Conservation (phyloP, 23 red algal species). For the Gracilaria caudata region DNA sequence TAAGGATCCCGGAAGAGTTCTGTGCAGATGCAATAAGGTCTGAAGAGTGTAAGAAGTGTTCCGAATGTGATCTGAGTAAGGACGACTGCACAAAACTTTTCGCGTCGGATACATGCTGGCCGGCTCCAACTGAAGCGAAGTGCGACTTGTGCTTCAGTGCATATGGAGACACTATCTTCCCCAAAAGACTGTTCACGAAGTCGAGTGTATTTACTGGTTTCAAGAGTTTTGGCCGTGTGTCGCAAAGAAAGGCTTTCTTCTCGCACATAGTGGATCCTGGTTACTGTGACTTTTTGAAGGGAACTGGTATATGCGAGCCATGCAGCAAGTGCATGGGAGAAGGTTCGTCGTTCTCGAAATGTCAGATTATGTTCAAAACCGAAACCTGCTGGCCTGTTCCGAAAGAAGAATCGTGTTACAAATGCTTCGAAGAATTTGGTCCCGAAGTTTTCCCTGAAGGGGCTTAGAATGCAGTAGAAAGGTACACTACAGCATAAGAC, state of each 20-base stretch:
- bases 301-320: not conserved
- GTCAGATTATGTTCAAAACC: not conserved
- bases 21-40: not conserved
- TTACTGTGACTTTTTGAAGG: not conserved
- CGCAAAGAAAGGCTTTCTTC: not conserved
- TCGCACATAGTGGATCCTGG: not conserved
- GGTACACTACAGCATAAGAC: not conserved
- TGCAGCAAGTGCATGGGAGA: not conserved
- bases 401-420: not conserved
- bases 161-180: not conserved
- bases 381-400: not conserved
- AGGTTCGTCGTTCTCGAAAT: not conserved
- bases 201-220: not conserved
- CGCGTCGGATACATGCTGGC: constrained; percentile 8
- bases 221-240: not conserved
- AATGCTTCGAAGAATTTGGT: constrained; percentile 11
- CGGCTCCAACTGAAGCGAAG: not conserved
- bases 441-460: not conserved
- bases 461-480: not conserved
- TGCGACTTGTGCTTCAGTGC: not conserved
- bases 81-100: not conserved
- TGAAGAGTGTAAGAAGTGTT: not conserved
- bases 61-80: not conserved
- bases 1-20: not conserved
- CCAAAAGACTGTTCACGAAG: not conserved